Evolutionary conservation across 2,329 filamentous ascomycete genomes (phyloP).

Genomic region (Seiridium unicorne): DNA sequence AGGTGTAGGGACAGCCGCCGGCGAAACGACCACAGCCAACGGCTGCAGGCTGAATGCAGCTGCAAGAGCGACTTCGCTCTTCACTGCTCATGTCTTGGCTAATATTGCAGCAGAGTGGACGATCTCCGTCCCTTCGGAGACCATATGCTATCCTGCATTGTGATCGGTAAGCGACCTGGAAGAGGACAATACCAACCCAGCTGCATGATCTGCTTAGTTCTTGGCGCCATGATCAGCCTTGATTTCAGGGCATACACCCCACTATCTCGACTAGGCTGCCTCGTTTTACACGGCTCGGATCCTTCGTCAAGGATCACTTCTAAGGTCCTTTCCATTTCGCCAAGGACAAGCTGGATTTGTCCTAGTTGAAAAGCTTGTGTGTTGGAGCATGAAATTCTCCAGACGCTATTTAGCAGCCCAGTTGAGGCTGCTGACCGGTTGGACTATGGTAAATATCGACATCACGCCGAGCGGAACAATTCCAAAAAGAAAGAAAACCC

Average conservation of each 20-base stretch:
- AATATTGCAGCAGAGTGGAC: not conserved
- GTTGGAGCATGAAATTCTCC: too few relatives aligned
- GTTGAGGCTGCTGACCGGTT: too few relatives aligned
- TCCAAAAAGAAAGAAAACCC: not conserved
- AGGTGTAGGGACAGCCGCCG: constrained; percentile 25
- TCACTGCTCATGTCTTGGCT: not conserved
- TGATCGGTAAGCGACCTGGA: not conserved
- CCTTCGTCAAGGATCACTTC: too few relatives aligned
- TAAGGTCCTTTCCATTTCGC: too few relatives aligned
- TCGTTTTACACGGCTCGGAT: too few relatives aligned
- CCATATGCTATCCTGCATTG: not conserved
- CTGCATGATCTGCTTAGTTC: not conserved
- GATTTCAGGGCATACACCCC: not conserved
- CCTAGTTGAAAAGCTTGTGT: too few relatives aligned
- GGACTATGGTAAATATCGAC: not conserved
- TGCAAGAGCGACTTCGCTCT: not conserved
- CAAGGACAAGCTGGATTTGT: too few relatives aligned
- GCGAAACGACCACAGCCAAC: constrained; percentile 31
- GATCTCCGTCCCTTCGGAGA: not conserved
- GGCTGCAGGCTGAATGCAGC: constrained; percentile 22
- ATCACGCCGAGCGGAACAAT: not conserved
- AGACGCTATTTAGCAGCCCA: too few relatives aligned
- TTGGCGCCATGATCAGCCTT: not conserved
- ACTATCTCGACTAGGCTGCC: not conserved
- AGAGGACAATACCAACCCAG: not conserved